These are phyloP conservation scores for Coffea humblotiana DNA, from an alignment of 305 asterid genomes.

Conservation along the genomic window DNA sequence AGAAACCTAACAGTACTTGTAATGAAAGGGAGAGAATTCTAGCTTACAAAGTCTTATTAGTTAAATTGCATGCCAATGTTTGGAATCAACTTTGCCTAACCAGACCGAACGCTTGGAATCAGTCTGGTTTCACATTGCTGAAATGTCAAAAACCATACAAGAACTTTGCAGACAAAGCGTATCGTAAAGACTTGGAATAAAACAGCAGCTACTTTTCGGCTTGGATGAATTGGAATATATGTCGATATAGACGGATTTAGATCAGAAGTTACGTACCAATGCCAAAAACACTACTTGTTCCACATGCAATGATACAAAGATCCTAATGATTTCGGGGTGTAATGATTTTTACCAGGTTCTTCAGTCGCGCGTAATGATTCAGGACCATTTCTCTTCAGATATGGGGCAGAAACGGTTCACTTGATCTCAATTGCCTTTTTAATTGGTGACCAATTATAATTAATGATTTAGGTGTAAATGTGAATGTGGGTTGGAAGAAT, in stretches of 20 bases:
- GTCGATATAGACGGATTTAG: neutral
- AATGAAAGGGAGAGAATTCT: neutral
- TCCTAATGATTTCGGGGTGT: no score
- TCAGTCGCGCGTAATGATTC: neutral
- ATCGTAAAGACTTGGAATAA: neutral
- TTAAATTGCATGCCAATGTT: neutral
- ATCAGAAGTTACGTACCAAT: neutral
- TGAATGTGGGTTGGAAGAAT: neutral
- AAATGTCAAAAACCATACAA: conserved; percentile 6
- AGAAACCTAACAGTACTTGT: neutral
- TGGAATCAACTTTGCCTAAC: neutral
- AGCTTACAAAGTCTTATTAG: no score
- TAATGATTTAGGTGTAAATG: no score
- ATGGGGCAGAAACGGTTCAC: neutral
- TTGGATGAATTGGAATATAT: neutral
- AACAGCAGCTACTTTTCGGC: neutral
- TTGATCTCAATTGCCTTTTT: neutral
- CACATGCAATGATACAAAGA: neutral
- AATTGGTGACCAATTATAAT: neutral
- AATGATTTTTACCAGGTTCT: no score
- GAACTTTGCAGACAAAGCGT: neutral
- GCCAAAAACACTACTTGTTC: neutral
- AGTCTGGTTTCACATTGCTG: conserved; percentile 22
- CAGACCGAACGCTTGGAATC: conserved; percentile 13
- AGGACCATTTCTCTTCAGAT: neutral